Base-by-base conservation (phyloP, 202 grass and related monocot genomes). In the Panicum virgatum region DNA sequence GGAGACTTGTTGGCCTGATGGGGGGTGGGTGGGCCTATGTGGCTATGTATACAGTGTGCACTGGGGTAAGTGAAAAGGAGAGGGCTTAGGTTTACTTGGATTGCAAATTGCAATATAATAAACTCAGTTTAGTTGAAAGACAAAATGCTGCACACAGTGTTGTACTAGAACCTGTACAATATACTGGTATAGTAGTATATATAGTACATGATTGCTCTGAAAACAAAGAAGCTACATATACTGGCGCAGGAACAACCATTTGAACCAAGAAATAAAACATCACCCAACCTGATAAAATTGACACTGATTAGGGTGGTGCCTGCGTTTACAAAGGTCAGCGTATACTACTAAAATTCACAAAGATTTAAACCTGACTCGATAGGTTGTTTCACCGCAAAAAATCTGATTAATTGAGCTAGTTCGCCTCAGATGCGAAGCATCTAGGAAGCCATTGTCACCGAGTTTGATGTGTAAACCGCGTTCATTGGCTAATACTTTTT, bases 21-120 rank as follows among this genome's bases (percentile, higher is more conserved):
- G n/a, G n/a, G 58, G 42, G 7, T 54, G 59, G 46, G 37, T 51
- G 60, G 77, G 62, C 40, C 69, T 67, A 7, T n/a, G n/a, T n/a
- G n/a, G n/a, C n/a, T n/a, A n/a, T 48, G 25, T 59, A 62, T 19
- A 51, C 68, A 82, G 43, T 82, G 30, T 78, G 32, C 29, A 5
- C 27, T 36, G 19, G 43, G 59, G 19, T 23, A 34, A 64, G 59
- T 50, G 59, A 50, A 78, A 78, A 78, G 38, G 37, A 52, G 27
- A 5, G 32, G 34, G 13, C 37, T 50, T 82, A 51, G 53, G 19
- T 71, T 51, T 59, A 15, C 68, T 46, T 46, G 30, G 2, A 40
- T 80, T 13, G 47, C 44, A 78, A 52, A 79, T 27, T 54, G 62
- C 22, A 60, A 9, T 43, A 40, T 29, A 44, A 19, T 18, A 18